Evolutionary conservation across 73 alveolate genomes (phyloP), one percentile per base, ranked within the genome.

Genomic region (Vitrella brassicaformis): DNA sequence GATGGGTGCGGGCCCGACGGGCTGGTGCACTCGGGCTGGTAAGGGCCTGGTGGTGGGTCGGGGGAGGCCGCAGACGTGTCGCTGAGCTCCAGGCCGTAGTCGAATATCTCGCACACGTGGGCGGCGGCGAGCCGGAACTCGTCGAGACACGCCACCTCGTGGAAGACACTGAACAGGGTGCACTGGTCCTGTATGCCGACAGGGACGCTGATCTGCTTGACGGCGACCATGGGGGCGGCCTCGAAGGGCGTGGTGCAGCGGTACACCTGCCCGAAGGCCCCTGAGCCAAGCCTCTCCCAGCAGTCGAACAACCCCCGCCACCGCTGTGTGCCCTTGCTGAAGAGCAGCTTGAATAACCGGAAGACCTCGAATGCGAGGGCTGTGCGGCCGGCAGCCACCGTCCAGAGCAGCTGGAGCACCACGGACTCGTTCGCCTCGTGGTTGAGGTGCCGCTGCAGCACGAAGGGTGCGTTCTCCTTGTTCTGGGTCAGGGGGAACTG

Each of bases 111-210:
- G 39, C 96, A 89, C 10, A 93, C 94, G 67, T 68, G 26, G 71
- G 90, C 72, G 72, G 84, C 90, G 82, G 89, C 93, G 65, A 89
- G 86, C 70, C 96, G 84, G 69, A 93, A 76, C 64, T 90, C 89
- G 75, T 93, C 98, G 71, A 93, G 81, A 71, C 96, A 92, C 28
- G 95, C 88, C 70, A 91, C 87, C 79, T 93, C 98, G 45, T 92
- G 87, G 86, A 93, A 93, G 76, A 91, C 90, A 71, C 91, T 97
- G 71, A 86, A 91, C 67, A 93, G 85, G 29, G 86, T 94, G 70
- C 98, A 93, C 7, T 96, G 88, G 32, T 89, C 91, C 84, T 91
- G 92, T 30, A 93, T 91, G 47, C 88, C 74, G 66, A 82, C 88
- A 31, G 93, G 97, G 80, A 90, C 71, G 31, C 87, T 85, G 81